These are phyloP conservation scores for Rhytidhysteron rufulum DNA, from an alignment of 2,329 filamentous ascomycete genomes.

Conservation along the genomic window DNA sequence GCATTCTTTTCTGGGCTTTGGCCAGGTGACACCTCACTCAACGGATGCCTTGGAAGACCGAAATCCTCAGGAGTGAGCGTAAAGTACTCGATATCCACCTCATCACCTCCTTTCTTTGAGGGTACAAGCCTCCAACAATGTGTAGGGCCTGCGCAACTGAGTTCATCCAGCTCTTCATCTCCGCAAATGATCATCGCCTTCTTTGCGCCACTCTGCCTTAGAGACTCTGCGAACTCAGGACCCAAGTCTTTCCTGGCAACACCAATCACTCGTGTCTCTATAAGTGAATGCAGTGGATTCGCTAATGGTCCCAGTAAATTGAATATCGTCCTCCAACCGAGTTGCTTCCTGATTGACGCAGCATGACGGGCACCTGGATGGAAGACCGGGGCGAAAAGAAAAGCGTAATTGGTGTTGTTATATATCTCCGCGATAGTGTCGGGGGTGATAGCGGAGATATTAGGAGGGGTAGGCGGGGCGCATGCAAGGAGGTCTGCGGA, in stretches of 20 bases:
- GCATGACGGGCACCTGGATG: slow-evolving; percentile 93
- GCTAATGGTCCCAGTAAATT: slow-evolving; percentile 91
- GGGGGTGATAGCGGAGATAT: slow-evolving; percentile 70
- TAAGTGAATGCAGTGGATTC: slow-evolving; percentile 73
- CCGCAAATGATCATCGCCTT: slow-evolving; percentile 93
- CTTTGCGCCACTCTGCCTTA: slow-evolving; percentile 68
- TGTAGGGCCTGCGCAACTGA: slow-evolving; percentile 84
- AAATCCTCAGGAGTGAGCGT: slow-evolving; percentile 79
- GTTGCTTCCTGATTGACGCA: slow-evolving; percentile 76
- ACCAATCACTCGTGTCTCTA: slow-evolving; percentile 91
- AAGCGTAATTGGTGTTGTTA: slow-evolving; percentile 80
- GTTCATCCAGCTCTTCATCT: slow-evolving; percentile 90
- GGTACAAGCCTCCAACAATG: slow-evolving; percentile 79
- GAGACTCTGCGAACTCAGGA: slow-evolving; percentile 80
- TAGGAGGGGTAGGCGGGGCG: slow-evolving; percentile 68
- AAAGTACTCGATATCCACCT: slow-evolving; percentile 70
- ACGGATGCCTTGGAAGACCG: slow-evolving; percentile 69
- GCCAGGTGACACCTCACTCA: slow-evolving; percentile 75
- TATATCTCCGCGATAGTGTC: slow-evolving; percentile 70
- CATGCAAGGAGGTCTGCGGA: slow-evolving; percentile 85
- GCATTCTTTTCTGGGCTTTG: slow-evolving; percentile 87
- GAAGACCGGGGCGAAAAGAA: slow-evolving; percentile 93
- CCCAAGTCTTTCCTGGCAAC: slow-evolving; percentile 86
- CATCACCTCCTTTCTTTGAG: slow-evolving; percentile 34
- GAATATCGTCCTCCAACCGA: slow-evolving; percentile 96